Evolutionary conservation across 129 eudicot species (phyloP), one percentile per base, ranked within the genome.

Genomic region (Centaurea solstitialis): DNA sequence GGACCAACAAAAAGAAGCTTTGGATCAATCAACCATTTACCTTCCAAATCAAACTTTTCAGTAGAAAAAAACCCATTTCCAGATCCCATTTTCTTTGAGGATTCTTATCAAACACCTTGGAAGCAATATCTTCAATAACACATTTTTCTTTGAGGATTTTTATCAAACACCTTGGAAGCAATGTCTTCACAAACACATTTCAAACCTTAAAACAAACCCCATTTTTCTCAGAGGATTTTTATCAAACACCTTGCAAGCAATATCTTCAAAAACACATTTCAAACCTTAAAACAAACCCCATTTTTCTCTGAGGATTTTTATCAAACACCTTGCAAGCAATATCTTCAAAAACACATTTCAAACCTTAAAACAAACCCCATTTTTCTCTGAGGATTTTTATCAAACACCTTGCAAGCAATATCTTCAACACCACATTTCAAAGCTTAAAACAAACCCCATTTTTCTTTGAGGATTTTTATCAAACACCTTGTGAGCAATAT

Each of bases 1-100:
- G 97, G 98, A 20, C 98, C 98, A 79, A 93, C 97, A 85, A 93
- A 89, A n/a, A 93, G 90, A 79, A 80, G 97, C 80, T 91, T 93
- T n/a, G 98, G 97, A 89, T 93, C 97, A 85, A 93, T 83, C 91
- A 91, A 75, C 98, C 97, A 93, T 75, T 93, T 91, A 8, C 93
- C 88, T 81, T 93, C 98, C 90, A 93, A 88, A 85, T 21, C 80
- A 80, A 93, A 88, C 85, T 88, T 91, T 2, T 77, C 78, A 26
- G 61, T 79, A 3, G 90, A 72, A 75, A 79, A 93, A 80, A 88
- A 91, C 78, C 82, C 94, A 80, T 91, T 85, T 4, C 83, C 91
- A 88, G 96, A 93, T 89, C 90, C 97, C 98, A 93, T 93, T 65
- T 83, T 81, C 65, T 38, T 35, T 75, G 59, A 81, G 47, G 69